Conservation (phyloP, 2,329 filamentous ascomycete species). For the Aspergillus aculeatus region DNA sequence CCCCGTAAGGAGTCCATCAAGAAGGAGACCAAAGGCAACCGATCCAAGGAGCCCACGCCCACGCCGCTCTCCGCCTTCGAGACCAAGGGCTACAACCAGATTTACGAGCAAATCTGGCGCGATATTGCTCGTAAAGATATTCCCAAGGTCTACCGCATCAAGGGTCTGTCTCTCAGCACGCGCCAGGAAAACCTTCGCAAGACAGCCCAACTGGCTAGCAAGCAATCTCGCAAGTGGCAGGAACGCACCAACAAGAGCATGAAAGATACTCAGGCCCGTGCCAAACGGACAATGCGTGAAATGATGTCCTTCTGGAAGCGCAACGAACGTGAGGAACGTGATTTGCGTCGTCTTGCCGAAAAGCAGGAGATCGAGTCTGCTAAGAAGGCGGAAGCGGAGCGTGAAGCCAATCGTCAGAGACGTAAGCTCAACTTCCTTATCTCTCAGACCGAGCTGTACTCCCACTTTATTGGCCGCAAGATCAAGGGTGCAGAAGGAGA, state of each 20-base stretch:
- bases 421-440: conserved; percentile 99
- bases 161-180: conserved; percentile 77
- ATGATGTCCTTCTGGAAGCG: conserved; percentile 99
- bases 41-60: conserved; percentile 46
- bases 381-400: conserved; percentile 93
- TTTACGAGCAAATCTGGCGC: conserved; percentile 96
- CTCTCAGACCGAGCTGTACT: conserved; percentile 97
- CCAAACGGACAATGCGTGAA: conserved; percentile 97
- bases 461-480: conserved; percentile 99
- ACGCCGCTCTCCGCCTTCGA: conserved; percentile 66
- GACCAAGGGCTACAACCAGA: conserved; percentile 92
- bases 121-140: conserved; percentile 93
- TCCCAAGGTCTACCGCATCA: conserved; percentile 86
- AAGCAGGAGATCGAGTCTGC: conserved; percentile 95
- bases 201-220: conserved; percentile 92
- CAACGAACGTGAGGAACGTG: conserved; percentile 95
- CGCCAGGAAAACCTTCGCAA: conserved; percentile 97
- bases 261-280: conserved; percentile 93
- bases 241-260: conserved; percentile 96
- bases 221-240: conserved; percentile 97
- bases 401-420: conserved; percentile 95
- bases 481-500: conserved; percentile 97
- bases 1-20: conserved; percentile 43
- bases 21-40: conserved; percentile 42
- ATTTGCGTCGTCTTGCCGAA: conserved; percentile 89